Evolutionary conservation across 2,329 filamentous ascomycete genomes (phyloP), one percentile per base, ranked within the genome.

Genomic region (Hymenotorrendiella dingleyae): DNA sequence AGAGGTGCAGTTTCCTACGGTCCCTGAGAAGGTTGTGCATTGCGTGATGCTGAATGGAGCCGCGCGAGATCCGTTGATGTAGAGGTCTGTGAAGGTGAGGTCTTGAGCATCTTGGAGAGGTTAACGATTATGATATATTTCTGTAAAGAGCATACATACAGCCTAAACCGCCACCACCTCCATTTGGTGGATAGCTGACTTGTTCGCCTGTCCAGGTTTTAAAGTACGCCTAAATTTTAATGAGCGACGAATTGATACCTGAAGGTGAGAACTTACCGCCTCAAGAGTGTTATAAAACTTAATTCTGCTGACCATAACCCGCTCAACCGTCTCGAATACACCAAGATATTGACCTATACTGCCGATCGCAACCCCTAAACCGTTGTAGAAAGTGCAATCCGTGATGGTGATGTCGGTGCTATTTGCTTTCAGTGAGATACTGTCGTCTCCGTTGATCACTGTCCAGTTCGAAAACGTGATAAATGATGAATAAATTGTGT

Each of bases 181-280:
- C 75, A 49, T 81, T 80, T 1, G 74, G 75, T 1, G 73, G 72
- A 38, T 68, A 72, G 14, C 72, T 70, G 21, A 65, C 64, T 26
- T 65, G 65, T 8, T 70, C 59, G 14, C 72, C 73, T 0, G 73
- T 74, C 76, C 76, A 80, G 0, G 74, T 79, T 62, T 80, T 80
- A 46, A 79, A 57, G 49, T 76, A 75, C n/a, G 20, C 29, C 29
- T 32, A n/a, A 3, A 6, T 2, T n/a, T 12, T 16, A 14, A 10
- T 30, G n/a, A 30, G 28, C 17, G n/a, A n/a, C 2, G 12, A 30
- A 8, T 30, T 4, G 6, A 6, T 10, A 7, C 6, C 10, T 6
- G n/a, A 14, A 14, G 28, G 6, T 30, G 28, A 5, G n/a, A 6
- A 30, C 28, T 30, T n/a, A 64, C 66, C 1, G 65, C 70, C 47